Evolutionary conservation across 257 asterid genomes (phyloP).

Genomic region (Nicotiana attenuata): DNA sequence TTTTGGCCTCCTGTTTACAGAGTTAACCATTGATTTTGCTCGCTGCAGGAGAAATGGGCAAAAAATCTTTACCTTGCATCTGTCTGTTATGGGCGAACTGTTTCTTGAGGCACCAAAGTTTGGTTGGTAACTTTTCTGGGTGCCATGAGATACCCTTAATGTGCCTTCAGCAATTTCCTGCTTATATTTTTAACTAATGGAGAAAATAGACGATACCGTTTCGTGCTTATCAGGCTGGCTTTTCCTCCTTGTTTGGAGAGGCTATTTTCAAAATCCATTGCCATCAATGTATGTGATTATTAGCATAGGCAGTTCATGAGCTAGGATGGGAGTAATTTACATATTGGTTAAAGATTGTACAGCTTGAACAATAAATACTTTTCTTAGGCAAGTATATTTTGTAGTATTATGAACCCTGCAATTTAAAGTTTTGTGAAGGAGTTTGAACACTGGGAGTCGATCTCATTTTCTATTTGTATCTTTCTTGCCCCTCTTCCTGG

Average conservation of each 20-base stretch:
- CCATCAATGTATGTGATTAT: slow-evolving; percentile 6
- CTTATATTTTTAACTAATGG: not conserved
- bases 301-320: slow-evolving; percentile 11
- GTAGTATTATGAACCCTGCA: slow-evolving; percentile 15
- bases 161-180: slow-evolving; percentile 2
- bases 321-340: slow-evolving; percentile 15
- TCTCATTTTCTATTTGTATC: not conserved
- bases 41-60: slow-evolving; percentile 73
- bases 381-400: not conserved
- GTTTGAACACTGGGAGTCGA: not conserved
- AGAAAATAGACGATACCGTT: not conserved
- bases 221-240: not conserved
- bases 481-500: not conserved
- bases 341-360: slow-evolving; percentile 21
- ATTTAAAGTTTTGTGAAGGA: slow-evolving; percentile 4
- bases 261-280: slow-evolving; percentile 4
- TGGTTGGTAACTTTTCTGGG: slow-evolving; percentile 8
- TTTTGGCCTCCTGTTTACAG: not conserved
- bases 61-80: slow-evolving; percentile 80
- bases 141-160: not conserved
- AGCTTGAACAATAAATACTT: slow-evolving; percentile 18
- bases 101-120: slow-evolving; percentile 43
- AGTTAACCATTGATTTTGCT: not conserved
- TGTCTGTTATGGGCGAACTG: slow-evolving; percentile 73
- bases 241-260: not conserved